Base-by-base conservation (phyloP, 768 basidiomycete genomes). In the Mycena floridula region DNA sequence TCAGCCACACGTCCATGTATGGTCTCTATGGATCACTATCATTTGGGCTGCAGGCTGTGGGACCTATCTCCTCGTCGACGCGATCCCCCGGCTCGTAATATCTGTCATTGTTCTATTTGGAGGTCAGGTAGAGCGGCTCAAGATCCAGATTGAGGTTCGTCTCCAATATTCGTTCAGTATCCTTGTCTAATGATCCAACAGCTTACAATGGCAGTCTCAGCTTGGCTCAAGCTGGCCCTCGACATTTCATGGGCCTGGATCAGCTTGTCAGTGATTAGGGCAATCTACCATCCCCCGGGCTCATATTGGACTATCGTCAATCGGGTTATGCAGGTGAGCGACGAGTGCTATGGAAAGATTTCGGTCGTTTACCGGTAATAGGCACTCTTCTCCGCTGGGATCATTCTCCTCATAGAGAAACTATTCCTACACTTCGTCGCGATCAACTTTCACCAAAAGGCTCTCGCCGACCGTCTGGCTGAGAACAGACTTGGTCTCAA, bases 371-470 rank as follows among this genome's bases (percentile, higher is more conserved):
- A n/a, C n/a, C n/a, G n/a, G 4, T 24, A 13, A 15, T 13, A 73
- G 72, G 69, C 69, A 2, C 56, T 77, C 15, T 77, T 77, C 43
- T 60, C 71, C 3, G 56, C 68, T 21, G 62, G 66, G 16, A 65
- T 72, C 22, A 63, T 77, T 20, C 53, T 74, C 15, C 61, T 74
- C 7, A 58, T 59, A 6, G 72, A 76, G 42, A 74, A 73, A 58
- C 59, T 85, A 27, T 79, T 84, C 59, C 60, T 90, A 25, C 84
- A 81, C 53, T 80, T 81, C 48, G 78, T 89, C 37, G 86, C 88
- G 23, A 88, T 88, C 63, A 85, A 79, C 51, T 90, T 89, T 58
- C 86, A 89, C 58, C 73, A 79, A 50, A 83, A 76, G 44, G 85
- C 86, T 2, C 74, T 89, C 18, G 79, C 83, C 8, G 86, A 89